Evolutionary conservation across 1,139 yeast species (phyloP), one percentile per base, ranked within the genome.

Genomic region (Saccharomycopsis crataegensis): DNA sequence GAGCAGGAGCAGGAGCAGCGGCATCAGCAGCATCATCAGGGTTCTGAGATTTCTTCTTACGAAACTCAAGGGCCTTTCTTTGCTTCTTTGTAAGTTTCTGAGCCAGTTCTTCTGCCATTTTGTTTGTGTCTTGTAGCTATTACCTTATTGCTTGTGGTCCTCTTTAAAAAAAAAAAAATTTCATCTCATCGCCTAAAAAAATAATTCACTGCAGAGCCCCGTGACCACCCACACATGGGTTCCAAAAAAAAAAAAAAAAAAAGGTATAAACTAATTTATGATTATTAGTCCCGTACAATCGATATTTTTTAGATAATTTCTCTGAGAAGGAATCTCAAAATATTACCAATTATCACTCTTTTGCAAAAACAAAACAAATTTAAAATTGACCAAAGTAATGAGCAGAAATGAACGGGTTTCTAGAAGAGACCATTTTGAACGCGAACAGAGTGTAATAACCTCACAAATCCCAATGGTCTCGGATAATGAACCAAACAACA

Each of bases 41-140:
- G 58, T 59, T 61, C 57, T 57, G 65, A 50, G 53, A 59, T 58
- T 63, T 67, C 53, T 60, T 74, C 75, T 61, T 77, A 75, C 82
- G 75, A 69, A 86, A 88, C 65, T 84, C 83, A 54, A 83, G 77
- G 6, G 95, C 93, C 68, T 88, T 87, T 57, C 76, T 74, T 68
- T 88, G 88, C 65, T 87, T 87, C 74, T 88, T 88, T 9, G 93
- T 83, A 43, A 87, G 73, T 66, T 81, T 81, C 57, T 73, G 71
- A 17, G 11, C 17, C n/a, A 38, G 31, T 37, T 47, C 12, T 22
- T 49, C 43, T 17, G 36, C 1, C 44, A 36, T 49, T 6, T n/a
- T 46, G 11, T 33, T 7, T 46, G 14, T 44, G 14, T 32, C 2
- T 22, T 12, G 12, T 44, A 16, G 14, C 37, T 38, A 9, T 12